Base-by-base conservation (phyloP, 768 basidiomycete species). In the Glaciozyma martinii region DNA sequence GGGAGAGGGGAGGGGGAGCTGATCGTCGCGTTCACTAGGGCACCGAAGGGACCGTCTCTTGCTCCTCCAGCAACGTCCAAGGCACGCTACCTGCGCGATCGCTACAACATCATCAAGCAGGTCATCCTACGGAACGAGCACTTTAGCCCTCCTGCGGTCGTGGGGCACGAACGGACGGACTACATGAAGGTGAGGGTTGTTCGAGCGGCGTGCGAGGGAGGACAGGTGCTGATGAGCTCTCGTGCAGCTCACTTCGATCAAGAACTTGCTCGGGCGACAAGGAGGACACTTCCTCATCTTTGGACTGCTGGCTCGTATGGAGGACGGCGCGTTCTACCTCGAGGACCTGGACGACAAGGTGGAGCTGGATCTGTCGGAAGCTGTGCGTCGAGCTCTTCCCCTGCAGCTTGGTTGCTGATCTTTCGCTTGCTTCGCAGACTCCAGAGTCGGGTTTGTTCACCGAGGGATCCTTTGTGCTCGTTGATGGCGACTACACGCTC, bases 401-500 rank as follows among this genome's bases (percentile, higher is more conserved):
- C 56, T 37, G 30, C 10, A 44, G 19, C 5, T 9, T 13, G 10
- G 13, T 46, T 19, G 30, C 57, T 53, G 40, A 33, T 25, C 49
- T 8, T 27, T 6, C 49, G 40, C 32, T 9, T n/a, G 2, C 27
- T 12, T 25, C 86, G 83, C 84, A 93, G 76, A 87, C 88, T 66
- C 93, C 94, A 23, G 90, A 92, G 47, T 91, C 94, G 73, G 95
- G 95, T 1, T 76, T 99, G 9, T 98, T 95, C 74, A 95, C 92
- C 0, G 95, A 98, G 76, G 95, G 95, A 0, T 91, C 87, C 64
- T 88, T 97, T 76, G 90, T 91, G 1, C 82, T 99, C 21, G 85
- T 97, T 0, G 95, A 98, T 78, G 95, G 95, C 27, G 89, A 92
- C 73, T 99, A 97, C 74, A 97, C 89, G 0, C 86, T 93, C 65